Percentiles rank a stretch among this genome's conserved stretches.
Conservation (phyloP, 371 early-diverging fungal species). For the Nematocida ausubeli region DNA sequence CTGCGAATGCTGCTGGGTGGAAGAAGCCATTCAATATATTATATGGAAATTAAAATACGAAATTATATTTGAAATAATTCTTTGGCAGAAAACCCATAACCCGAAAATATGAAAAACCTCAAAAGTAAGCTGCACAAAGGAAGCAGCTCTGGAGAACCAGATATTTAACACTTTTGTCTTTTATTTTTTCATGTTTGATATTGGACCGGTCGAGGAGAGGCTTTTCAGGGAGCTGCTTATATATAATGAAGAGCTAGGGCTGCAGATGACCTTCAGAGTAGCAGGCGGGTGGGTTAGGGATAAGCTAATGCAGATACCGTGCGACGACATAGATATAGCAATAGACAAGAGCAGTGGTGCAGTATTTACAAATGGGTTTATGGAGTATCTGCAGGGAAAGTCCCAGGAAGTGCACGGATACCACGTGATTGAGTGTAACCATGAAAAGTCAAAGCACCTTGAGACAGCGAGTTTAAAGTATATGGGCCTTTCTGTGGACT, state of each 20-base stretch:
- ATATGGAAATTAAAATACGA: conserved; percentile 20
- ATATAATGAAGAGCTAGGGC: conserved; percentile 30
- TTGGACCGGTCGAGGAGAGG: conserved; percentile 23
- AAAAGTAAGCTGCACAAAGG: no score
- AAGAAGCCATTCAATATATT: conserved; percentile 1
- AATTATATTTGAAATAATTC: conserved; percentile 20
- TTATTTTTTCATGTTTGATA: conserved; percentile 23
- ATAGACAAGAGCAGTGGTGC: conserved; percentile 86
- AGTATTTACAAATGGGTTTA: conserved; percentile 76
- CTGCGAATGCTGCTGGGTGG: conserved; percentile 4
- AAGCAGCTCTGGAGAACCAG: no score
- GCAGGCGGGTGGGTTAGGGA: conserved; percentile 68
- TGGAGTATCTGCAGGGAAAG: conserved; percentile 73
- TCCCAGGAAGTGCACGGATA: conserved; percentile 57
- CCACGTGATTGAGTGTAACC: conserved; percentile 70
- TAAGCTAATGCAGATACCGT: conserved; percentile 78
- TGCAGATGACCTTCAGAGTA: conserved; percentile 56
- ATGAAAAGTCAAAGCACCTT: conserved; percentile 91
- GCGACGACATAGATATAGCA: conserved; percentile 89
- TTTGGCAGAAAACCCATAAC: neutral
- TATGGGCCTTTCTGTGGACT: conserved; percentile 78
- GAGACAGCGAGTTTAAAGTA: conserved; percentile 87
- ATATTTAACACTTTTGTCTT: conserved; percentile 27
- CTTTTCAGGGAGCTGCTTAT: conserved; percentile 30
- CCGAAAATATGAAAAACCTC: no score